A percentile compares a stretch with the other conserved stretches of the same genome.
Conservation (phyloP, 2,329 filamentous ascomycete species). For the Leptographium lundbergii region DNA sequence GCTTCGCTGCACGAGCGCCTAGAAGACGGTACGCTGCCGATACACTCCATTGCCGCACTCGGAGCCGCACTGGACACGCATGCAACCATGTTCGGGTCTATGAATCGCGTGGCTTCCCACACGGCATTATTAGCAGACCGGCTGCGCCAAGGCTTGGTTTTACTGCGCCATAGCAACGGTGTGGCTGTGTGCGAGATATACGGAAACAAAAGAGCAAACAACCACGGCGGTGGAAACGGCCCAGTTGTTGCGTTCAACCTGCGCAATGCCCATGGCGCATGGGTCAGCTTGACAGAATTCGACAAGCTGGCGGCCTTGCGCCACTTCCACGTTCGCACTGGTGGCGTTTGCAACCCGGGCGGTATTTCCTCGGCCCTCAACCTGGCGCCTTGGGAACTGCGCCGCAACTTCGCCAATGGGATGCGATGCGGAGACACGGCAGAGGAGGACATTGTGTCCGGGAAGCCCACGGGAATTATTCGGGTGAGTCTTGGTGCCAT, state of each 20-base stretch:
- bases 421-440: slow-evolving; percentile 77
- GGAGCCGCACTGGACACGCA: slow-evolving; percentile 63
- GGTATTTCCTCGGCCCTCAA: slow-evolving; percentile 63
- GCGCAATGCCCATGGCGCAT: slow-evolving; percentile 52
- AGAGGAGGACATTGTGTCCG: slow-evolving; percentile 60
- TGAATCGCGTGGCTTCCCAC: slow-evolving; percentile 58
- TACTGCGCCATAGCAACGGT: slow-evolving; percentile 58
- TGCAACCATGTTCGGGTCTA: slow-evolving; percentile 54
- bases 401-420: slow-evolving; percentile 70
- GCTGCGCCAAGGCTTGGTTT: slow-evolving; percentile 44
- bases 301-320: slow-evolving; percentile 74
- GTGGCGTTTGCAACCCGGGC: slow-evolving; percentile 84
- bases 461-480: slow-evolving; percentile 79
- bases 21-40: slow-evolving; percentile 83
- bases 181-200: slow-evolving; percentile 46
- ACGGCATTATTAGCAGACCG: slow-evolving; percentile 49
- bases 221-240: slow-evolving; percentile 36
- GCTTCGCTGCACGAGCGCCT: slow-evolving; percentile 61
- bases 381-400: slow-evolving; percentile 71
- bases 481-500: slow-evolving; percentile 81
- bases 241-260: slow-evolving; percentile 80
- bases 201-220: slow-evolving; percentile 16
- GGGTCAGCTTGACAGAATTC: slow-evolving; percentile 72
- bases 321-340: slow-evolving; percentile 74
- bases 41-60: slow-evolving; percentile 81